Percentiles rank a stretch among this genome's conserved stretches.
Evolutionary conservation across 1,284 basidiomycete genomes (phyloP).

Genomic region (Sanghuangporus sanghuang): DNA sequence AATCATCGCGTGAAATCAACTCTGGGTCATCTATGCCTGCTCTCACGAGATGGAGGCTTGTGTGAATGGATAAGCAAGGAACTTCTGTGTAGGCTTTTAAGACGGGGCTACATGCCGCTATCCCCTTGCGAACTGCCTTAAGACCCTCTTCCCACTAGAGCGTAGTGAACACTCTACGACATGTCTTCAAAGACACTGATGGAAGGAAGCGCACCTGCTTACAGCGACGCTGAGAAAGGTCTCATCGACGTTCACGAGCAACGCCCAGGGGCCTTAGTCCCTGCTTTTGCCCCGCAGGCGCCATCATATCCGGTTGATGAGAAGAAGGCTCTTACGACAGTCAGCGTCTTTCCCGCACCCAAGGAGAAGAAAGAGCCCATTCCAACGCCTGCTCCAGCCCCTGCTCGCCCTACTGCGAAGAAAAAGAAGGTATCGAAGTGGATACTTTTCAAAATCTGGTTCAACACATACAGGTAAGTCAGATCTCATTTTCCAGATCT

Average conservation of each 20-base stretch:
- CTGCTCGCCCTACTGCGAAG: constrained; percentile 27
- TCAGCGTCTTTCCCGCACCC: constrained; percentile 12
- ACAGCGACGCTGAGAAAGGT: constrained; percentile 55
- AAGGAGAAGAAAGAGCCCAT: constrained; percentile 11
- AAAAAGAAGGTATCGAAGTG: constrained; percentile 48
- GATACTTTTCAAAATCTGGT: constrained; percentile 58
- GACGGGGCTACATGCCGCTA: not conserved
- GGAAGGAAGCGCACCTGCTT: constrained; percentile 13
- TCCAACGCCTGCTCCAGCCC: constrained; percentile 17
- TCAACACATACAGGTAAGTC: constrained; percentile 59
- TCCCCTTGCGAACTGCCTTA: constrained; percentile 8
- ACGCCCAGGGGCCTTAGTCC: constrained; percentile 9
- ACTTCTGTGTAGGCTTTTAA: constrained; percentile 9
- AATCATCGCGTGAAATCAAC: constrained; percentile 7
- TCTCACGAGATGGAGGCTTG: constrained; percentile 16
- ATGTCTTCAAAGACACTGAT: constrained; percentile 8
- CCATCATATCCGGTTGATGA: constrained; percentile 15
- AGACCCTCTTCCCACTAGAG: constrained; percentile 2
- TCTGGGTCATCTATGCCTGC: constrained; percentile 8
- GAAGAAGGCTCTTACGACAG: constrained; percentile 12
- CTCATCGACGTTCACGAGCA: constrained; percentile 26
- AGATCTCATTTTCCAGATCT: not conserved
- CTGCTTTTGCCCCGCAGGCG: constrained; percentile 12
- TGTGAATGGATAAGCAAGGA: constrained; percentile 17
- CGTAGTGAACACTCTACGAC: not conserved